Evolutionary conservation across 306 rosid genomes (phyloP).

Genomic region (Fragaria nilgerrensis): DNA sequence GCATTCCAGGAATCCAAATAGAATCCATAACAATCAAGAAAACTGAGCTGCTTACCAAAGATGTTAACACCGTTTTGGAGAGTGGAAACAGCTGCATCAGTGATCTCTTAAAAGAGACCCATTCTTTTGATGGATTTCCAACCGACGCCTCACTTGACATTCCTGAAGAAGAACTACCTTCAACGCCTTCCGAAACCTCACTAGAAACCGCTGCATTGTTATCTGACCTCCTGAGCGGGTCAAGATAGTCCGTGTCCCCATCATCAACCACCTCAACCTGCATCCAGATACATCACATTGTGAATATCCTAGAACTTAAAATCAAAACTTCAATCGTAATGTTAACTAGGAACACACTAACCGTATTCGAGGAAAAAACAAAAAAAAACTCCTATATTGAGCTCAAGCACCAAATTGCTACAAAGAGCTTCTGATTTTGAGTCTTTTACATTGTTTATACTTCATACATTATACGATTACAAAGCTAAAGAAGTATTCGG

Average conservation of each 20-base stretch:
- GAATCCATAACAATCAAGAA: slow-evolving; percentile 8
- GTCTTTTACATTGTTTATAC: not conserved
- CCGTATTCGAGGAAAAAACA: not conserved
- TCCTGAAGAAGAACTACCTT: slow-evolving; percentile 21
- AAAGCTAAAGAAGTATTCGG: not conserved
- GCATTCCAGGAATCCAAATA: not conserved
- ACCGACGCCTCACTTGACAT: slow-evolving; percentile 28
- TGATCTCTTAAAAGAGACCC: slow-evolving; percentile 78
- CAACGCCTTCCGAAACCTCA: slow-evolving; percentile 29
- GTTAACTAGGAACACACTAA: no score
- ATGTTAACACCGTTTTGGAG: slow-evolving; percentile 68
- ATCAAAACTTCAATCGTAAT: not conserved
- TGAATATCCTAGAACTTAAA: not conserved
- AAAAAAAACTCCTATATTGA: not conserved
- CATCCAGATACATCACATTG: slow-evolving; percentile 14
- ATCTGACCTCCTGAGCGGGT: slow-evolving; percentile 68
- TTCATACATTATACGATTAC: not conserved
- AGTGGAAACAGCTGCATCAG: slow-evolving; percentile 82
- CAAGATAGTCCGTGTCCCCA: slow-evolving; percentile 50
- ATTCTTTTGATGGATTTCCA: slow-evolving; percentile 56
- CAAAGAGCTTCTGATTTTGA: not conserved
- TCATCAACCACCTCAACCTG: slow-evolving; percentile 47
- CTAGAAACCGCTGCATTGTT: slow-evolving; percentile 29
- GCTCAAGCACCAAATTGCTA: not conserved
- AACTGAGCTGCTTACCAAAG: slow-evolving; percentile 57